Evolutionary conservation across 805 yeast species (phyloP).

Genomic region (Deakozyma indianensis): DNA sequence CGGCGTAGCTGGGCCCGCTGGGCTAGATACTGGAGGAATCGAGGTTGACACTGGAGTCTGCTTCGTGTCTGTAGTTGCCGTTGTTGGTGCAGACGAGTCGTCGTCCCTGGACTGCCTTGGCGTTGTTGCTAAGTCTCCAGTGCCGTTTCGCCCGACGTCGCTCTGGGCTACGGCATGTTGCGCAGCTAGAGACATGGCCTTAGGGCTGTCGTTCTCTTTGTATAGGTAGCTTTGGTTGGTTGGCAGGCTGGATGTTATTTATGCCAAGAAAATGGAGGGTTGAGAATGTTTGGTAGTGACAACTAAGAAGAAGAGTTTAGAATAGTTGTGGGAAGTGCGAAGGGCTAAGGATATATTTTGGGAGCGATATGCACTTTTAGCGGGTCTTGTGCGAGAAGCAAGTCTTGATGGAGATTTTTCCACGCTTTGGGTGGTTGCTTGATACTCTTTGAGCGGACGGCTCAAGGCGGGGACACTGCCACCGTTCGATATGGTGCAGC

Average conservation of each 20-base stretch:
- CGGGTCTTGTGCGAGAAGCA: too few species aligned
- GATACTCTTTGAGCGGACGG: too few species aligned
- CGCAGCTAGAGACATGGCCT: neutral
- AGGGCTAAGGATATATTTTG: too few species aligned
- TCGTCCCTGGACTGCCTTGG: slow-evolving; percentile 2
- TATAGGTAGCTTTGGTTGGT: too few species aligned
- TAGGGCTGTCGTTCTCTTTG: too few species aligned
- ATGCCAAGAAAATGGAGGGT: too few species aligned
- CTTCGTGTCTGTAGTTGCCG: neutral
- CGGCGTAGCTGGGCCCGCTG: neutral
- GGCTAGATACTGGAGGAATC: neutral
- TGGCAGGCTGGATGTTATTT: too few species aligned
- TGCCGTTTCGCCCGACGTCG: neutral
- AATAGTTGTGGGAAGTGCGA: neutral
- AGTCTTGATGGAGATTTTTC: too few species aligned
- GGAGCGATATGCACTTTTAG: too few species aligned
- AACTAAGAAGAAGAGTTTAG: neutral
- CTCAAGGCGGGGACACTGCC: too few species aligned
- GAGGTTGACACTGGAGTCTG: neutral
- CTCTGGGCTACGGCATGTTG: neutral
- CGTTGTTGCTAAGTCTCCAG: neutral
- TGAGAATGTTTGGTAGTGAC: neutral
- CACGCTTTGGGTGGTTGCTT: too few species aligned
- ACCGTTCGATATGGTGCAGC: too few species aligned
- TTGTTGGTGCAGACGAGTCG: slow-evolving; percentile 2